Evolutionary conservation across 2,329 filamentous ascomycete species (phyloP).

Genomic region (Dryadomyces quercus-mongolicae): DNA sequence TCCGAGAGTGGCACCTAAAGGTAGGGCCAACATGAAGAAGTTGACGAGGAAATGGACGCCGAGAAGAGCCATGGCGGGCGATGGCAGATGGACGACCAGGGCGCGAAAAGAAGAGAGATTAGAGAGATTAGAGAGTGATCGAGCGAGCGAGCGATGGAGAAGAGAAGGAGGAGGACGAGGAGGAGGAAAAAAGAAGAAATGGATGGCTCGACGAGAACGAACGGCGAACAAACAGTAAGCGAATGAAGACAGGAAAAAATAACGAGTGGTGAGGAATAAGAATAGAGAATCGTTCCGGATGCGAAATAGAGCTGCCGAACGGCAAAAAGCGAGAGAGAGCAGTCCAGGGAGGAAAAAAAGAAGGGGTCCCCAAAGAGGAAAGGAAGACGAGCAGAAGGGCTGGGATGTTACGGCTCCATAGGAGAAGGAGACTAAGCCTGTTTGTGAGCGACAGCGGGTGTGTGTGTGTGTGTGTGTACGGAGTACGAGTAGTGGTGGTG

Average conservation of each 20-base stretch:
- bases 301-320: background rate
- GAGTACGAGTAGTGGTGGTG: too few species aligned
- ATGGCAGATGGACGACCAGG: background rate
- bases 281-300: background rate
- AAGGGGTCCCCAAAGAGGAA: background rate
- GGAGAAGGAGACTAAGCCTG: background rate
- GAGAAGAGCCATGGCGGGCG: background rate
- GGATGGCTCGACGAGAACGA: background rate
- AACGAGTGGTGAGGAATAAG: background rate
- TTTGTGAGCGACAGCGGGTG: background rate
- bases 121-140: background rate
- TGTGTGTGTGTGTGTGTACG: background rate
- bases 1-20: slow-evolving; percentile 22
- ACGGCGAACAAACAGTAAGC: too few species aligned
- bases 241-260: too few species aligned
- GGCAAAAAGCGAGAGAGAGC: too few species aligned
- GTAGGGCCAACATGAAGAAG: slow-evolving; percentile 32
- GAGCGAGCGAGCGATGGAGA: background rate
- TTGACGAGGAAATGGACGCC: slow-evolving; percentile 19
- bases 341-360: too few species aligned
- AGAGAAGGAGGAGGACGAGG: background rate
- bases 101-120: background rate
- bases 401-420: background rate
- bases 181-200: too few species aligned
- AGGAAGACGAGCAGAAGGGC: background rate